These are phyloP conservation scores for Candida neerlandica DNA, from an alignment of 1,139 yeast species.

Conservation along the genomic window DNA sequence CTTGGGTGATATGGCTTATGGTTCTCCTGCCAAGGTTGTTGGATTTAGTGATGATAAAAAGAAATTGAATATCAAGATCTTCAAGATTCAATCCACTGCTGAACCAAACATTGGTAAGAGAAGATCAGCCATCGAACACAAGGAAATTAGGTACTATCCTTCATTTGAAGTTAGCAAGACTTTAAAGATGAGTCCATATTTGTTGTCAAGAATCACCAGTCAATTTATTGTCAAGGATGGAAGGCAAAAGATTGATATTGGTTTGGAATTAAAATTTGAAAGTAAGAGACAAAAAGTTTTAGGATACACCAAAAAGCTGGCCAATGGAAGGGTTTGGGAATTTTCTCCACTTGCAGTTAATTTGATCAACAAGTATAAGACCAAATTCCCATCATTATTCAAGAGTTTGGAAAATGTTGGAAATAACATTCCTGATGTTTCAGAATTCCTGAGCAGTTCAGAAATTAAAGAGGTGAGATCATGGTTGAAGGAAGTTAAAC, in stretches of 20 bases:
- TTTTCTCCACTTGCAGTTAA: conserved; percentile 75
- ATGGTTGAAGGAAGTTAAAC: conserved; percentile 64
- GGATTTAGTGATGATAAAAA: conserved; percentile 57
- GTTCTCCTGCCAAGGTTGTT: conserved; percentile 75
- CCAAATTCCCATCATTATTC: conserved; percentile 65
- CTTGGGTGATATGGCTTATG: conserved; percentile 87
- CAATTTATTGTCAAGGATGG: conserved; percentile 61
- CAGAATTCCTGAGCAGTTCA: conserved; percentile 26
- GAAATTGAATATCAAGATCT: conserved; percentile 49
- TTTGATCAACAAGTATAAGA: conserved; percentile 62
- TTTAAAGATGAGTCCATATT: conserved; percentile 60
- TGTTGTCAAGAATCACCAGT: conserved; percentile 79
- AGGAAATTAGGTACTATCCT: conserved; percentile 62
- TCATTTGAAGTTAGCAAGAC: conserved; percentile 66
- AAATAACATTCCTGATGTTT: conserved; percentile 30
- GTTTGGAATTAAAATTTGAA: conserved; percentile 84
- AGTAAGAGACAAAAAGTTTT: conserved; percentile 78
- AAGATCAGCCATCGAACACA: conserved; percentile 59
- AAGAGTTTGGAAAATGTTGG: conserved; percentile 30
- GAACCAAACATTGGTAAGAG: conserved; percentile 68
- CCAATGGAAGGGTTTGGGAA: conserved; percentile 72
- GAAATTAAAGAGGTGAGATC: conserved; percentile 46
- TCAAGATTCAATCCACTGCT: conserved; percentile 49
- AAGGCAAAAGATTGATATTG: conserved; percentile 64
- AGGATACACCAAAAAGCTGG: conserved; percentile 71